Evolutionary conservation across 495 filamentous ascomycete species (phyloP).

Genomic region (Aeminium ludgeri): DNA sequence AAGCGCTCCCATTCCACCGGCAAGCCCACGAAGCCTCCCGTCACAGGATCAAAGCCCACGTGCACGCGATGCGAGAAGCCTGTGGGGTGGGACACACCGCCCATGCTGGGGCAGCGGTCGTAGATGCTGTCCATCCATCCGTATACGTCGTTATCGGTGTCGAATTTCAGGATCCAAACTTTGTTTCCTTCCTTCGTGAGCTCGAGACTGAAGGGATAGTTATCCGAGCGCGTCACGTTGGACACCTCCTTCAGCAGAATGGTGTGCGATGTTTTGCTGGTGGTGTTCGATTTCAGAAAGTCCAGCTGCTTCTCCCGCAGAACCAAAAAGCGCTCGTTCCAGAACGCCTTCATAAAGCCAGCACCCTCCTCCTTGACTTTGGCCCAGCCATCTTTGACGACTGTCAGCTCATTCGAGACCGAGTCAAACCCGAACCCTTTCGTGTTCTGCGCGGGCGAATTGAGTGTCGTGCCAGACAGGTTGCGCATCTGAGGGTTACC

Average conservation of each 20-base stretch:
- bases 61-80: constrained; percentile 94
- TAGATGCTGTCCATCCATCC: constrained; percentile 98
- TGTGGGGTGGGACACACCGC: constrained; percentile 92
- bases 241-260: constrained; percentile 73
- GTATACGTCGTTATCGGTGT: constrained; percentile 88
- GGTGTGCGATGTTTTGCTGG: constrained; percentile 58
- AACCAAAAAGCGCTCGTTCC: constrained; percentile 79
- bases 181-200: constrained; percentile 73
- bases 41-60: constrained; percentile 88
- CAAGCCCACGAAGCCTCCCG: constrained; percentile 81
- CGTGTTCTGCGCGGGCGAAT: constrained; percentile 36
- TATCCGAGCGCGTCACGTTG: constrained; percentile 69
- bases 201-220: constrained; percentile 77
- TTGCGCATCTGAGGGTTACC: constrained; percentile 35
- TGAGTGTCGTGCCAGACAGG: not conserved
- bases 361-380: constrained; percentile 66
- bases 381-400: constrained; percentile 81
- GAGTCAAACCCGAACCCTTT: constrained; percentile 17
- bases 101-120: constrained; percentile 88
- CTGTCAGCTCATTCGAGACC: constrained; percentile 36
- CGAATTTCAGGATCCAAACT: constrained; percentile 73
- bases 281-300: constrained; percentile 72
- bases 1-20: constrained; percentile 94
- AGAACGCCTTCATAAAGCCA: constrained; percentile 59
- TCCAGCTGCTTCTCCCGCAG: constrained; percentile 77